Percentiles rank a stretch among this genome's conserved stretches.
Conservation (phyloP, 2,329 filamentous ascomycete genomes). For the Didymella segeticola region DNA sequence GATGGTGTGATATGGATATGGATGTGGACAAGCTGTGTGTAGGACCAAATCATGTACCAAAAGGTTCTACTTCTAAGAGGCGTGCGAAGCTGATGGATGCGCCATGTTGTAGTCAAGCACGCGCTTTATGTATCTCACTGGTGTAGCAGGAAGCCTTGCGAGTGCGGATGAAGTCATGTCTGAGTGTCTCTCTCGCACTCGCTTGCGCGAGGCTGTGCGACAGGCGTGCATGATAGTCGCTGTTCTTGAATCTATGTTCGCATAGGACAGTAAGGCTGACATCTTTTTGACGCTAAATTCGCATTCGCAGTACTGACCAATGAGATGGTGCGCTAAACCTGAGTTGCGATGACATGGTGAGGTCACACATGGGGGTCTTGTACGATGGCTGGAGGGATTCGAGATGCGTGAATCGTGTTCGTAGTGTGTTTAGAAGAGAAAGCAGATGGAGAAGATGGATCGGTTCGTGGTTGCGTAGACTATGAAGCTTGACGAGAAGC, state of each 20-base stretch:
- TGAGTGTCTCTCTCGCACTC: conserved; percentile 7
- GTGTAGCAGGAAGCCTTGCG: neutral
- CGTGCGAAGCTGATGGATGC: neutral
- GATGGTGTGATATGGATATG: neutral
- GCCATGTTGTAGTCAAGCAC: neutral
- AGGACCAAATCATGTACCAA: conserved; percentile 4
- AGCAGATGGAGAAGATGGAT: neutral
- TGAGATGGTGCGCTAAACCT: neutral
- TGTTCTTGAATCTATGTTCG: neutral
- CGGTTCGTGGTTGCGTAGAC: neutral
- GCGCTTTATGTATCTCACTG: neutral
- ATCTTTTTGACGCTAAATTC: conserved; percentile 13
- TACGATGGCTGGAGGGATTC: neutral
- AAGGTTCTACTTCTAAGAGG: neutral
- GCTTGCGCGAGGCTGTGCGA: conserved; percentile 7
- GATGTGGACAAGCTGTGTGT: neutral
- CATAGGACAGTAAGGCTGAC: conserved; percentile 2
- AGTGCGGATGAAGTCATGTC: conserved; percentile 8
- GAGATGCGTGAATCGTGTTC: neutral
- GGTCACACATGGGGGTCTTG: neutral
- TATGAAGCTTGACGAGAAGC: neutral
- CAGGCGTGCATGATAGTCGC: neutral
- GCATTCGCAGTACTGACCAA: conserved; percentile 17
- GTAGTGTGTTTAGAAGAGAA: neutral
- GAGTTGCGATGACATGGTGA: neutral